Conservation (phyloP, 1,284 basidiomycete genomes). For the Microstroma glucosiphilum region DNA sequence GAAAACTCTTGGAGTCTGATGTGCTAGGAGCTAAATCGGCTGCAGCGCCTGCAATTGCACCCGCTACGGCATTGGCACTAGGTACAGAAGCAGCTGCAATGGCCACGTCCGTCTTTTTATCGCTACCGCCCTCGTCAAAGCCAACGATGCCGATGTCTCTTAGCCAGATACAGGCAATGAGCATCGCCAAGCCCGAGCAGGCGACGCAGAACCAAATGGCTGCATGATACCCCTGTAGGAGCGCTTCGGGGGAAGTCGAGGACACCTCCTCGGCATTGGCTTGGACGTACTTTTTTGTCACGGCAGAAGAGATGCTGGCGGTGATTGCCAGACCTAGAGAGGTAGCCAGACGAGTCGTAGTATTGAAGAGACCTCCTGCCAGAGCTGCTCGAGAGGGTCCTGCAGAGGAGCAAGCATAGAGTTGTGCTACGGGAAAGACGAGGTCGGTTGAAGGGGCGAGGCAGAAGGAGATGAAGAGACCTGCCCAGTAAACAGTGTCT, state of each 20-base stretch:
- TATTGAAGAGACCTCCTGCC: constrained; percentile 43
- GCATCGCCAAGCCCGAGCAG: neutral
- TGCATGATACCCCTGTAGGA: constrained; percentile 4
- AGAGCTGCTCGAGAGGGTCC: constrained; percentile 29
- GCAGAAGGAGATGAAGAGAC: constrained; percentile 70
- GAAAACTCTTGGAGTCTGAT: too few relatives aligned
- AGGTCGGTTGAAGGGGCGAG: constrained; percentile 49
- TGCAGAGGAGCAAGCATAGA: constrained; percentile 32
- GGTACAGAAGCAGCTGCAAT: too few relatives aligned
- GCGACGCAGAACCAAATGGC: constrained; percentile 6
- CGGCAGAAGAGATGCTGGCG: constrained; percentile 31
- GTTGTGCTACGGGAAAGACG: constrained; percentile 29
- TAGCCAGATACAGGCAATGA: constrained; percentile 3
- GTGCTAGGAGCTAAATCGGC: too few relatives aligned
- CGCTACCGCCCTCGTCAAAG: neutral
- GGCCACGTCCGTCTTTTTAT: neutral
- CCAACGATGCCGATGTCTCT: neutral
- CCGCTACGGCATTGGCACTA: too few relatives aligned
- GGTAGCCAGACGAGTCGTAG: constrained; percentile 36
- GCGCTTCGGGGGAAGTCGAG: neutral
- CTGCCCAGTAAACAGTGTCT: constrained; percentile 66
- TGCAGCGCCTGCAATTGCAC: too few relatives aligned
- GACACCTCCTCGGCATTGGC: neutral
- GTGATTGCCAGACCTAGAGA: constrained; percentile 39
- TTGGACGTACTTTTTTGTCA: constrained; percentile 13